Evolutionary conservation across 1,284 basidiomycete species (phyloP), one percentile per base, ranked within the genome.

Genomic region (Earliella scabrosa): DNA sequence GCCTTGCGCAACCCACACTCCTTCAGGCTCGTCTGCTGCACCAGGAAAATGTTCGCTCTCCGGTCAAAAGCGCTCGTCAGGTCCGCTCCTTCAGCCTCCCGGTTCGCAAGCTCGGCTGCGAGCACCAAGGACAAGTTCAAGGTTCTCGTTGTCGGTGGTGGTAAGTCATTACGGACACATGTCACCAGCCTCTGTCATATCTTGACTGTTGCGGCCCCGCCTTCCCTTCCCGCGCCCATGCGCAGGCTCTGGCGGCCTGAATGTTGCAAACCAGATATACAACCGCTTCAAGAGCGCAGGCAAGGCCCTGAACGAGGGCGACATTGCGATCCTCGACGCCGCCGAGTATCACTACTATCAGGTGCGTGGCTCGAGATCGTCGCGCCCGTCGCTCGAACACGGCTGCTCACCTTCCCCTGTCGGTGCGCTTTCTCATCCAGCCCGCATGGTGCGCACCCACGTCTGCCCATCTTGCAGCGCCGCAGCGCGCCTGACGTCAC

Each of bases 361-460:
- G 74, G 88, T 88, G 63, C 41, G 74, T 29, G 20, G 54, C 20
- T 27, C 8, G 13, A 7, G 23, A 74, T 68, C 46, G 48, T 41
- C 55, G 45, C 20, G 29, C 21, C 29, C 26, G 45, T 27, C 36
- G 1, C 50, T 18, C 45, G 51, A 50, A 45, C 47, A 23, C 47
- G 29, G 31, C 44, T 50, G 26, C 34, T 43, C 31, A 52, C 45
- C 56, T 43, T 11, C 20, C 23, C 11, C 52, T 40, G 56, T 35
- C 29, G 34, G n/a, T 27, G 11, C 69, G 13, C 18, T 32, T 36
- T 36, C 36, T 11, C 46, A 21, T 32, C 38, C 60, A 94, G 84
- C 92, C 92, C 21, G 92, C 91, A 71, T 94, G 90, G 88, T 90
- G 66, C n/a, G n/a, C n/a, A n/a, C n/a, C n/a, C n/a, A 65, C 79